Conservation (phyloP, 345 rosid genomes). For the Carallia pectinifolia region DNA sequence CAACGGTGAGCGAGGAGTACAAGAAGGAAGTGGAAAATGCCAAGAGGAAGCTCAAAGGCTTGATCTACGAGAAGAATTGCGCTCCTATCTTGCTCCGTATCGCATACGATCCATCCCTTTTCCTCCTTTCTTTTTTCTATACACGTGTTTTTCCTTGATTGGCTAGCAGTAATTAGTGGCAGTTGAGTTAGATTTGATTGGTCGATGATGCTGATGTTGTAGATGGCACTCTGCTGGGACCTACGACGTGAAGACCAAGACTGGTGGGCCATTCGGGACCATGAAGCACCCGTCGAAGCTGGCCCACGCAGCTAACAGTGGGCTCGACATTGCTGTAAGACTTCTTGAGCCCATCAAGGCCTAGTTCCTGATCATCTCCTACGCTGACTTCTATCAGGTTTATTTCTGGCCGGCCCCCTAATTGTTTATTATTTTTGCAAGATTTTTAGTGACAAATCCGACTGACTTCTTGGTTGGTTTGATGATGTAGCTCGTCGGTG, state of each 20-base stretch:
- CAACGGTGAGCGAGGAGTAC: slow-evolving; percentile 79
- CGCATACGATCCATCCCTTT: slow-evolving; percentile 50
- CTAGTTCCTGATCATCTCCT: slow-evolving; percentile 66
- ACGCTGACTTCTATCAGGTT: slow-evolving; percentile 89
- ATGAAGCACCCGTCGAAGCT: slow-evolving; percentile 64
- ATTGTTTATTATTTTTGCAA: not conserved
- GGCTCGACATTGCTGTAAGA: slow-evolving; percentile 80
- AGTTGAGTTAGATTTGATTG: not conserved
- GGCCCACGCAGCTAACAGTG: slow-evolving; percentile 81
- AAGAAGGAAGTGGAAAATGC: slow-evolving; percentile 70
- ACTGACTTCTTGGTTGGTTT: not conserved
- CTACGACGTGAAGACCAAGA: slow-evolving; percentile 66
- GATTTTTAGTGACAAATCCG: not conserved
- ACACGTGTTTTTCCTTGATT: not conserved
- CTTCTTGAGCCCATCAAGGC: slow-evolving; percentile 82
- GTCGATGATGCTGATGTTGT: not conserved
- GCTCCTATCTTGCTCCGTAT: slow-evolving; percentile 95
- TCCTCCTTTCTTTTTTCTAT: not conserved
- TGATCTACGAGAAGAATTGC: slow-evolving; percentile 86
- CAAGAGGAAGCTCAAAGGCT: slow-evolving; percentile 79
- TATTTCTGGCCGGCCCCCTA: too few relatives aligned
- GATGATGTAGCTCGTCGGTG: slow-evolving; percentile 69
- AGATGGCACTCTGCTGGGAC: slow-evolving; percentile 99
- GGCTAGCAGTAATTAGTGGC: not conserved
- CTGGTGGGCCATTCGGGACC: slow-evolving; percentile 97